Base-by-base conservation (phyloP, 208 protist species). In the Acanthamoeba castellanii region DNA sequence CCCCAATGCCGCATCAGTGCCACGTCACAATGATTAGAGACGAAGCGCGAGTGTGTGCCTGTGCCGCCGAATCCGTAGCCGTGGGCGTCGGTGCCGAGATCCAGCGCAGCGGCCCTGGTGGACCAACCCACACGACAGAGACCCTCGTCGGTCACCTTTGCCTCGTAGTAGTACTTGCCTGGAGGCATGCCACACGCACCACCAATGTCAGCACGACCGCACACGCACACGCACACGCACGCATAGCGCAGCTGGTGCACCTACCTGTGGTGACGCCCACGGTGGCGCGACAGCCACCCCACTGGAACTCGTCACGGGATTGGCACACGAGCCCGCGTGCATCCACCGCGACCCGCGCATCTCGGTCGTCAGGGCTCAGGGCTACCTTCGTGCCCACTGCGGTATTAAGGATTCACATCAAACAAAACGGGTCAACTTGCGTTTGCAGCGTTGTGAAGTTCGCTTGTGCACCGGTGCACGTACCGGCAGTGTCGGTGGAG, bases 91-190 rank as follows among this genome's bases (percentile, higher is more conserved):
- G 94, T 97, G 66, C 97, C 95, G 22, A 97, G 91, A 20, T 97
- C 91, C 32, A 74, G 64, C 20, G 50, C 76, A 9, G 95, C 81
- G 18, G 59, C 42, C 14, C 57, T 66, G 22, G 94, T 84, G 16
- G 95, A 72, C 95, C 95, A 97, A 7, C 97, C 97, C 25, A 98
- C 93, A 66, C 97, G 95, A 55, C 87, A 94, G 3, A 97, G 59
- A 11, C 97, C 97, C 20, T 96, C 96, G 68, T 96, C 95, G 34
- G 52, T 87, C 13, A 97, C 94, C 14, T 72, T 94, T 0, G 85
- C 94, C 68, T 97, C 97, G 34, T 94, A 97, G 88, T 96, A 97
- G 27, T 95, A 94, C 64, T 93, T 94, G 37, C 96, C 96, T 90
- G 55, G 8, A 22, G 20, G 57, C 27, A 59, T 32, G 18, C 27